Base-by-base conservation (phyloP, 371 early-diverging fungal species). In the Apophysomyces trapeziformis region DNA sequence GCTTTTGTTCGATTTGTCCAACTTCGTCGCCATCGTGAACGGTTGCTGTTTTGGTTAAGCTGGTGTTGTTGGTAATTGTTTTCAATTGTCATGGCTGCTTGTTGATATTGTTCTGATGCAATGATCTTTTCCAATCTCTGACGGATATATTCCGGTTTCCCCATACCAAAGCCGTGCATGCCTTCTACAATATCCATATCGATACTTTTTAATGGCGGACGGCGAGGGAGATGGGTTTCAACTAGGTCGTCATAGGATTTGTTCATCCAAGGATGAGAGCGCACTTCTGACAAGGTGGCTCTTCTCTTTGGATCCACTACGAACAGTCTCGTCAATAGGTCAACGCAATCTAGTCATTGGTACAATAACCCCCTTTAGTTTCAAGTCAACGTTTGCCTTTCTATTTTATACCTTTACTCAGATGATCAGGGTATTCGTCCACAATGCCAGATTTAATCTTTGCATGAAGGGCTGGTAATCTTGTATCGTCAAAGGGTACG, bases 401-500 rank as follows among this genome's bases (percentile, higher is more conserved):
- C 7, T 60, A n/a, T 4, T 26, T 14, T 45, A 64, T 79, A 76
- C 80, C 81, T 76, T 76, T 79, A 26, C 76, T 70, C 11, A 79
- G 62, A 66, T 77, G 76, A 57, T 79, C 79, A 35, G 82, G 82
- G 58, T 75, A 82, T 38, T 75, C 72, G 45, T 81, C 74, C 18
- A 77, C 72, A 21, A 80, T 63, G 16, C 85, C 88, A 1, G 71
- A 60, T 67, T 87, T 87, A 58, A 94, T 92, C 67, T 88, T 89
- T 16, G 82, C 74, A 66, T 92, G 89, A 14, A 93, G 79, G 2
- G 73, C 78, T 12, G 79, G 81, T 43, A 92, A 68, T 69, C 83
- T 84, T 43, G 86, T 82, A 66, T 92, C 91, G 74, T 92, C 94
- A 76, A 96, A 97, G 4, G 98, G 98, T 13, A 95, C 89, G 38